A percentile compares a stretch with the other conserved stretches of the same genome.
Conservation (phyloP, 2,329 filamentous ascomycete genomes). For the Fusarium sambucinum region DNA sequence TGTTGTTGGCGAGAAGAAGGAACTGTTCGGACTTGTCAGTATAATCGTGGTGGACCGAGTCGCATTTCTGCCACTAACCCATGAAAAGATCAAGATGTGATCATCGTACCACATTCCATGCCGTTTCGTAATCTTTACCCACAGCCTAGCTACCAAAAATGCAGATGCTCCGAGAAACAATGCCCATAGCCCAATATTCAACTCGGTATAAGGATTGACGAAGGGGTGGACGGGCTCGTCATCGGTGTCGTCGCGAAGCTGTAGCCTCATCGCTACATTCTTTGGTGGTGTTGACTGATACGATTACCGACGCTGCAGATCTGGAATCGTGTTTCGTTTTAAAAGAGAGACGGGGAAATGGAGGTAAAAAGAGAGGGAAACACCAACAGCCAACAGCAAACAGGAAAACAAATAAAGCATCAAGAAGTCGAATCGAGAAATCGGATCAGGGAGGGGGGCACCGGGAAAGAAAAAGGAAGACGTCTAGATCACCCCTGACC, state of each 20-base stretch:
- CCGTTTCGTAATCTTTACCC: conserved; percentile 52
- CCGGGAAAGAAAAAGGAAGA: conserved; percentile 30
- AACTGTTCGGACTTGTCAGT: conserved; percentile 46
- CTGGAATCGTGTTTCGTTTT: conserved; percentile 14
- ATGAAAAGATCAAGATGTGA: conserved; percentile 53
- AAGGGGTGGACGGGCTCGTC: conserved; percentile 44
- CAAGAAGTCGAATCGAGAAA: conserved; percentile 5
- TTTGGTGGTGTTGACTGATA: conserved; percentile 7
- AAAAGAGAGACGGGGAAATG: neutral
- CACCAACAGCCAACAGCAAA: conserved; percentile 17
- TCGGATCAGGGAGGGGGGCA: conserved; percentile 2
- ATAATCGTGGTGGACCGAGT: neutral
- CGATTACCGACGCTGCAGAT: conserved; percentile 6
- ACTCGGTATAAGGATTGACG: conserved; percentile 48
- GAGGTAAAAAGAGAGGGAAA: conserved; percentile 5
- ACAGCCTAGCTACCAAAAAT: conserved; percentile 51
- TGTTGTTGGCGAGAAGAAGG: conserved; percentile 59
- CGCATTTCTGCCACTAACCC: conserved; percentile 47
- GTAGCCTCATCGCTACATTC: conserved; percentile 43
- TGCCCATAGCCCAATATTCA: conserved; percentile 53
- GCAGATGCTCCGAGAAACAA: conserved; percentile 50
- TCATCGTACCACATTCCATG: conserved; percentile 57
- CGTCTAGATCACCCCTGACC: conserved; percentile 14
- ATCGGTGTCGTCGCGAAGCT: conserved; percentile 44
- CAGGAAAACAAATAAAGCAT: conserved; percentile 13